A percentile compares a stretch with the other conserved stretches of the same genome.
phyloP scores from a whole-genome alignment of 805 yeast genomes.

The Ogataea parapolymorpha region DNA sequence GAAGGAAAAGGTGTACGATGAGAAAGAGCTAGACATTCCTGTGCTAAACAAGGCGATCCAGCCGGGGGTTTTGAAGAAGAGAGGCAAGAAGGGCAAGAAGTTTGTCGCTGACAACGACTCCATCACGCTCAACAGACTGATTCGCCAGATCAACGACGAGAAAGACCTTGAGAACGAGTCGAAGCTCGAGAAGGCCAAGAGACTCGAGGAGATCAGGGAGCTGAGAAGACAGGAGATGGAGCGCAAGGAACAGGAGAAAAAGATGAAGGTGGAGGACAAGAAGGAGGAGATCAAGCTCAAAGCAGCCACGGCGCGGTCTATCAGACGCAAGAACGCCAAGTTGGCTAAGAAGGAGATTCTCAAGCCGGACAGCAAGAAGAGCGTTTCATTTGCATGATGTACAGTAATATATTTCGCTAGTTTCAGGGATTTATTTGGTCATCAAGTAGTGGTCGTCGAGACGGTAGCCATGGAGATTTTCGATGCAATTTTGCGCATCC shows the following conservation, averaged over 20 bases:
- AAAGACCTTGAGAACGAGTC: conserved; percentile 78
- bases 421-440: conserved; percentile 2
- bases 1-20: conserved; percentile 57
- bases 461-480: conserved; percentile 24
- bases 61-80: conserved; percentile 74
- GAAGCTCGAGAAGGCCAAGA: conserved; percentile 83
- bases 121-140: conserved; percentile 60
- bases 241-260: conserved; percentile 69
- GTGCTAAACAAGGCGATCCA: conserved; percentile 74
- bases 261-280: conserved; percentile 66
- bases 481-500: conserved; percentile 21
- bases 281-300: conserved; percentile 73
- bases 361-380: conserved; percentile 33
- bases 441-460: conserved; percentile 13
- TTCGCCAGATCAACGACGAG: conserved; percentile 78
- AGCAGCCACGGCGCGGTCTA: conserved; percentile 64
- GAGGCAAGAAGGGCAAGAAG: conserved; percentile 85
- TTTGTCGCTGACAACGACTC: conserved; percentile 70
- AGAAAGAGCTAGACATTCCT: conserved; percentile 78
- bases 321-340: conserved; percentile 57
- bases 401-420: background rate
- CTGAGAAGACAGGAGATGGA: conserved; percentile 84
- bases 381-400: conserved; percentile 48
- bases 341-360: conserved; percentile 27
- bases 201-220: conserved; percentile 87